Conservation (phyloP, 306 rosid species). For the Prunus fruticosa region DNA sequence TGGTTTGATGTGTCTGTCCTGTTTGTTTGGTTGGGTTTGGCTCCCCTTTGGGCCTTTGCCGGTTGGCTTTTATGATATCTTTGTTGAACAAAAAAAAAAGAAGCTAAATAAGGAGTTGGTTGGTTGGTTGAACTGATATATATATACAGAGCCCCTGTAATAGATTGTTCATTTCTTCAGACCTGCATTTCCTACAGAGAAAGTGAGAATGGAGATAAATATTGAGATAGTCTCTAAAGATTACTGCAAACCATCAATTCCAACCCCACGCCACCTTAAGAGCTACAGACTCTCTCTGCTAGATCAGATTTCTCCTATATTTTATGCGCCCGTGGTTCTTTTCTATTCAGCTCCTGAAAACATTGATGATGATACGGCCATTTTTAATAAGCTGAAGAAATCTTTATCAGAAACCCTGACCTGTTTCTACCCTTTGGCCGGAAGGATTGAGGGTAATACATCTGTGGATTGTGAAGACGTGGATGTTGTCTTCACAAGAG, state of each 20-base stretch:
- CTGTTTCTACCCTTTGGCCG: slow-evolving; percentile 20
- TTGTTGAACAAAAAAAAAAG: too few species aligned
- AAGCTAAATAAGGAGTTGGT: background rate
- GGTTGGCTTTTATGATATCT: too few species aligned
- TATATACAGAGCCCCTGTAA: background rate
- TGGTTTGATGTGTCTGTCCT: too few species aligned
- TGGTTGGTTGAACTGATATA: background rate
- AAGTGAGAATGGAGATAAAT: background rate
- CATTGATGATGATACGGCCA: background rate
- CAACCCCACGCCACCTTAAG: slow-evolving; percentile 3
- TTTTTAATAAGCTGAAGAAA: background rate
- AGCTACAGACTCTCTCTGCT: slow-evolving; percentile 9
- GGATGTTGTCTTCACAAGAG: background rate
- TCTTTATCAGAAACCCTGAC: slow-evolving; percentile 11
- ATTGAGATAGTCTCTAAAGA: slow-evolving; percentile 13
- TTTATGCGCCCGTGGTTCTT: slow-evolving; percentile 16
- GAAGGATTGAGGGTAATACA: slow-evolving; percentile 4
- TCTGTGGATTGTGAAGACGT: slow-evolving; percentile 1
- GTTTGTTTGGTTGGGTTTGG: too few species aligned
- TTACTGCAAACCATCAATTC: slow-evolving; percentile 6
- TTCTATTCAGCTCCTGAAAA: slow-evolving; percentile 7
- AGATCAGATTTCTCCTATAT: slow-evolving; percentile 12
- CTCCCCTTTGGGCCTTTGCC: too few species aligned
- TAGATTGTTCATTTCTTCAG: background rate
- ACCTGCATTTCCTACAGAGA: background rate